Base-by-base conservation (phyloP, 1,139 yeast species). In the Suhomyces kunorum region DNA sequence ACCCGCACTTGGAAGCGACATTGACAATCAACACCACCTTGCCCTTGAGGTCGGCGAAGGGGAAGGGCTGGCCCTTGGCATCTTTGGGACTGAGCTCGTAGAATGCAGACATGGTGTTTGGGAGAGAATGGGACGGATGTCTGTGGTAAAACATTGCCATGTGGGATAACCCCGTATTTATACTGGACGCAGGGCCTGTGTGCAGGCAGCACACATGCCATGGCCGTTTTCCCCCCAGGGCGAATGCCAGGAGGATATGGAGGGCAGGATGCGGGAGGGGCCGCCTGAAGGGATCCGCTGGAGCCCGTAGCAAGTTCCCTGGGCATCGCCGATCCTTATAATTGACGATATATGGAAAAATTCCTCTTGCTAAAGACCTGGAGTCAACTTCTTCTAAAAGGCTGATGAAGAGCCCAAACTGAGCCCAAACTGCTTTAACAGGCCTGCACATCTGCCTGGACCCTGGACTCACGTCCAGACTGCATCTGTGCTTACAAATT, bases 1-100 rank as follows among this genome's bases (percentile, higher is more conserved):
- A 84, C 54, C 87, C 87, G 44, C 92, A 87, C 70, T 87, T 90
- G 61, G 90, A 87, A 50, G 97, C 92, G 28, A 96, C 98, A 63
- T 92, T 92, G 51, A 92, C 96, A 51, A 92, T 77, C 36, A 92
- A 66, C 15, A 92, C 97, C 36, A 87, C 96, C 63, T 92, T 88
- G 32, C 96, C 97, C 63, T 87, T 78, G 46, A 89, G 70, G 50
- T 84, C 74, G 29, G 67, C 56, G 59, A 92, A 85, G 32, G 85
- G 78, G 64, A 30, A 58, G 5, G 48, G 45, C 20, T 51, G 43
- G 29, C 55, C 67, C 40, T 64, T 64, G 43, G 60, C 56, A 49
- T 71, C 73, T 31, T 50, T 49, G 28, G 77, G 75, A 17, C 61
- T 42, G 50, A 72, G 71, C 17, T 66, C 69, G 64, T 71, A 70